Base-by-base conservation (phyloP, 2,329 filamentous ascomycete species). In the Trichoderma arundinaceum region DNA sequence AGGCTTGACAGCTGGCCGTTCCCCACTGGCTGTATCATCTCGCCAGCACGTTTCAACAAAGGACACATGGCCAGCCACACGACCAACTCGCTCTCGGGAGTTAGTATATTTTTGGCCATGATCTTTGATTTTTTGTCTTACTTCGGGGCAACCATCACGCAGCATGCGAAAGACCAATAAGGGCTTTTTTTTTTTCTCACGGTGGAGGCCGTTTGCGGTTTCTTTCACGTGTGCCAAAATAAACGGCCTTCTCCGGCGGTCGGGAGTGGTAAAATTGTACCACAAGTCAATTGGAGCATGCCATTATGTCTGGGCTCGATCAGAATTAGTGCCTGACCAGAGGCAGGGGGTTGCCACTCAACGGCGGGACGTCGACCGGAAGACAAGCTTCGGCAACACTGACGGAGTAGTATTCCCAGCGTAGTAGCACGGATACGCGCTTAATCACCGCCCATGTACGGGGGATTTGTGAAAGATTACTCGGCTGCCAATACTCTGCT, bases 41-140 rank as follows among this genome's bases (percentile, higher is more conserved):
- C 69, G 68, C 69, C 73, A 72, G 70, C 71, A 73, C 74, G 73
- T 77, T 77, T 77, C 74, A 77, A 74, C 70, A 70, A 74, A 72
- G 68, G 73, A 75, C 75, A 77, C 75, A 76, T 76, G 74, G 73
- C 73, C 71, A 76, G 74, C 72, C 74, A 76, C 73, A 73, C 58
- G 68, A 67, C 70, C 69, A 66, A 57, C 59, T 64, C 56, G 46
- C 52, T 48, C 62, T 17, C 38, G 54, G 44, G 46, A 68, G 52
- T 57, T 54, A 60, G 53, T 62, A 65, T 68, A 68, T 68, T 69
- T 67, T 67, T 69, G 67, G 46, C 41, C 54, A 67, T 54, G 62
- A 65, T 64, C 53, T 38, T 38, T 35, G 38, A 63, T 54, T 62
- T 9, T 33, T 43, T 69, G 68, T 71, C 69, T 71, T 67, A 69